Base-by-base conservation (phyloP, 2,329 filamentous ascomycete species). In the Pezicula rhizophila region DNA sequence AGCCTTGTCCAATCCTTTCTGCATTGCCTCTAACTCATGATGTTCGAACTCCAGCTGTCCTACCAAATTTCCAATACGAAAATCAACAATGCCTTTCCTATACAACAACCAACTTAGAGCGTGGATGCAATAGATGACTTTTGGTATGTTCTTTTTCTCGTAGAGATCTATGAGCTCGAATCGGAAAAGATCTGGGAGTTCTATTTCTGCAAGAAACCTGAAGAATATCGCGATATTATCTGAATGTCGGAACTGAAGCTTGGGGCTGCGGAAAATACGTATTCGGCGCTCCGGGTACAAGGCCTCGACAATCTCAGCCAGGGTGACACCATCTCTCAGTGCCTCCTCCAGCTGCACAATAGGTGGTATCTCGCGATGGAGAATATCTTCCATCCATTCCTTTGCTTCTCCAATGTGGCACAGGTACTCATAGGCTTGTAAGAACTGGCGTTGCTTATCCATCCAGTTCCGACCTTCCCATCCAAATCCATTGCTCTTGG, bases 121-220 rank as follows among this genome's bases (percentile, higher is more conserved):
- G 62, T 99, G 93, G 46, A 99, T 93, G 65, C 93, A 99, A 71
- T 99, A 95, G 53, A 99, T 99, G 64, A 97, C 95, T 68, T 97
- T 99, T 4, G 93, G 93, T 1, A 97, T 95, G 61, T 99, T 99
- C 71, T 99, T 99, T 75, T 97, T 99, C 69, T 99, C 95, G 72
- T 99, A 99, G 11, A 99, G 72, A 68, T 99, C 93, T 55, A 97
- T 95, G 41, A 97, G 76, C 66, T 99, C 93, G 66, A 99, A 99
- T 49, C 92, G 84, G 67, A 99, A 99, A 15, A 99, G 78, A 60
- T 99, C 95, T 1, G 93, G 93, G 3, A 99, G 74, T 61, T 96
- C 87, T 8, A 96, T 83, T 52, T 96, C 89, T 55, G 92, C 88
- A 1, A 99, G 77, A 57, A 95, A 96, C 50, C 87, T 83, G 70